Evolutionary conservation across 177 flowering plant genomes (phyloP).

Genomic region (Vitis hybrid): DNA sequence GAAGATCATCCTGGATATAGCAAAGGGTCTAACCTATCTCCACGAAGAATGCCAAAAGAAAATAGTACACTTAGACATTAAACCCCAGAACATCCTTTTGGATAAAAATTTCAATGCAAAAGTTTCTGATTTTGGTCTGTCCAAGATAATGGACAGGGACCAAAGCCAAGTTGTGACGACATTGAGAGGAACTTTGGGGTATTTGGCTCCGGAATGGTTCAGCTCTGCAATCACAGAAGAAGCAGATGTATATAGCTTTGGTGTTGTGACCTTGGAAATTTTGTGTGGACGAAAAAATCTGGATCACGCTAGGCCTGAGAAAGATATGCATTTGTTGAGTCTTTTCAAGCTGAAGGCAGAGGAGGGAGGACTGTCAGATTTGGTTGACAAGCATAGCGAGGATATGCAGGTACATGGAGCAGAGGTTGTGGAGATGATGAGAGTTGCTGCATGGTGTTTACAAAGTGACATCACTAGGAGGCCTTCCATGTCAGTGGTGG

Average conservation of each 20-base stretch:
- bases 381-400: constrained; percentile 13
- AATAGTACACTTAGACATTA: constrained; percentile 3
- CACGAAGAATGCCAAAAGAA: neutral
- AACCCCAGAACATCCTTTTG: constrained; percentile 14
- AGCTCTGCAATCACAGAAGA: too few species aligned
- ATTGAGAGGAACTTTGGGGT: too few species aligned
- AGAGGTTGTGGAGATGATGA: constrained; percentile 23
- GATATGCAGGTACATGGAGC: constrained; percentile 18
- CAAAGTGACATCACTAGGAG: constrained; percentile 24
- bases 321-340: too few species aligned
- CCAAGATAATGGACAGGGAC: too few species aligned
- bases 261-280: too few species aligned
- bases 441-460: constrained; percentile 32
- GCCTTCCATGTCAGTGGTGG: constrained; percentile 27
- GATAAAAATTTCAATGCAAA: constrained; percentile 1
- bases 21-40: constrained; percentile 13
- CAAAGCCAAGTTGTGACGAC: too few species aligned
- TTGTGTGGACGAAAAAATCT: too few species aligned
- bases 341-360: constrained; percentile 4
- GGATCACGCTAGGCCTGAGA: too few species aligned
- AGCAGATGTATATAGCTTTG: too few species aligned
- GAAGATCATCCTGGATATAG: constrained; percentile 5
- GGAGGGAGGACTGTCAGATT: constrained; percentile 16
- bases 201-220: too few species aligned
- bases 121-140: too few species aligned